A percentile compares a stretch with the other conserved stretches of the same genome.
phyloP scores from a whole-genome alignment of 1,284 basidiomycete genomes.

The Wallemia hederae region DNA sequence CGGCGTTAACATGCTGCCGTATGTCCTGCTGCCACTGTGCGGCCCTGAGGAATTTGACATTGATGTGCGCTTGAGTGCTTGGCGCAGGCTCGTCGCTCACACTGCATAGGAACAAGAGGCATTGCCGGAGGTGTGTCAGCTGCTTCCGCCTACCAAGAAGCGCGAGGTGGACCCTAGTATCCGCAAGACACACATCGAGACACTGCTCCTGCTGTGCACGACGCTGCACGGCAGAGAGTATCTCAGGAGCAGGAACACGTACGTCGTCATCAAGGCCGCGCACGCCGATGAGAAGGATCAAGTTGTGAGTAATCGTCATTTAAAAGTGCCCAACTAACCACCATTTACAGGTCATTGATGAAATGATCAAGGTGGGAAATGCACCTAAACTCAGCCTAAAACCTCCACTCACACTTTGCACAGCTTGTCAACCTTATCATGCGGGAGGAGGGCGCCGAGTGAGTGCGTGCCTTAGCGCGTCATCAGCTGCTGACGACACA shows the following conservation, averaged over 20 bases:
- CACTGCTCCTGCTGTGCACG: conserved; percentile 60
- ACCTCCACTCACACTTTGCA: conserved; percentile 37
- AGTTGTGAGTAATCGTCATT: conserved; percentile 11
- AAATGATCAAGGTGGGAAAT: not conserved
- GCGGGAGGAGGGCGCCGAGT: conserved; percentile 30
- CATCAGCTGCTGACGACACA: not conserved
- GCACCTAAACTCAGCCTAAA: not conserved
- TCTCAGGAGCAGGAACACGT: conserved; percentile 50
- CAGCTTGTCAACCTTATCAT: conserved; percentile 43
- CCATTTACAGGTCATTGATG: conserved; percentile 3
- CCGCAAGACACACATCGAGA: conserved; percentile 62
- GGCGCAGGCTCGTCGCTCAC: conserved; percentile 2
- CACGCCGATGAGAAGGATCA: conserved; percentile 57
- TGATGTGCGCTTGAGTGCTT: conserved; percentile 25
- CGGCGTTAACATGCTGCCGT: conserved; percentile 52
- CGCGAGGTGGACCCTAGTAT: conserved; percentile 54
- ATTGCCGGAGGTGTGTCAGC: conserved; percentile 54
- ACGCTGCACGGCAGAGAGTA: conserved; percentile 62
- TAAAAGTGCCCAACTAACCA: not conserved
- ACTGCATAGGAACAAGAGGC: conserved; percentile 49
- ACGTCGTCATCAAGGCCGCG: conserved; percentile 50
- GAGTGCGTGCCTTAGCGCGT: not conserved
- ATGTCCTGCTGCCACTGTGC: conserved; percentile 63
- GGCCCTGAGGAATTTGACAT: conserved; percentile 80
- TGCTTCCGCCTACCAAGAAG: conserved; percentile 54